These are phyloP conservation scores for Fulvia fulva DNA, from an alignment of 2,329 filamentous ascomycete species.

Conservation along the genomic window DNA sequence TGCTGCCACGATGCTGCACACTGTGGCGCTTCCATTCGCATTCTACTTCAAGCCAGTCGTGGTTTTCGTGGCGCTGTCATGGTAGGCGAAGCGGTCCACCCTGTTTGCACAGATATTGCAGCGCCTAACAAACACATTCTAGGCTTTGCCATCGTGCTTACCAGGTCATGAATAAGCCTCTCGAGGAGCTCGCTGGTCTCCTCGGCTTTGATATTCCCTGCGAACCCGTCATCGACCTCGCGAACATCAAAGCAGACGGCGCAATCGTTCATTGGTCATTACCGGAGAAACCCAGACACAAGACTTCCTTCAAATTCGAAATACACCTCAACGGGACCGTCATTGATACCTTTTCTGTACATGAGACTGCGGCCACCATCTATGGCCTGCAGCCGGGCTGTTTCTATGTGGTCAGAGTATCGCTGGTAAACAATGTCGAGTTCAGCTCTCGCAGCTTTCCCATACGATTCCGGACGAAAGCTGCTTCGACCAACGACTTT, in stretches of 20 bases:
- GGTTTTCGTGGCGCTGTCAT: constrained; percentile 21
- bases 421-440: constrained; percentile 85
- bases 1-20: constrained; percentile 12
- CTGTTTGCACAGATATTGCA: not conserved
- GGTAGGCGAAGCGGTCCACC: constrained; percentile 8
- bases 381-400: constrained; percentile 80
- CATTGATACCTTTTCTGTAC: constrained; percentile 80
- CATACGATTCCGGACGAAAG: constrained; percentile 72
- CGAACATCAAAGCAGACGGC: constrained; percentile 81
- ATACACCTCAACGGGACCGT: constrained; percentile 79
- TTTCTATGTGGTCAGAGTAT: constrained; percentile 90
- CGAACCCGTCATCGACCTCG: constrained; percentile 81
- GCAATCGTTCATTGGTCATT: constrained; percentile 87
- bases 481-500: constrained; percentile 41
- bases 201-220: constrained; percentile 89
- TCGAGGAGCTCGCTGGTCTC: constrained; percentile 84
- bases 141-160: constrained; percentile 73
- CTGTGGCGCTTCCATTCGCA: constrained; percentile 15
- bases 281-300: constrained; percentile 40
- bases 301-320: constrained; percentile 76
- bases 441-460: constrained; percentile 87
- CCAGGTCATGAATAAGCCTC: constrained; percentile 84
- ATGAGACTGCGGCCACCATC: constrained; percentile 85
- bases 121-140: not conserved
- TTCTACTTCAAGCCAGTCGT: constrained; percentile 23